A percentile compares a stretch with the other conserved stretches of the same genome.
phyloP scores from a whole-genome alignment of 345 rosid genomes.

The Cardiospermum halicacabum region DNA sequence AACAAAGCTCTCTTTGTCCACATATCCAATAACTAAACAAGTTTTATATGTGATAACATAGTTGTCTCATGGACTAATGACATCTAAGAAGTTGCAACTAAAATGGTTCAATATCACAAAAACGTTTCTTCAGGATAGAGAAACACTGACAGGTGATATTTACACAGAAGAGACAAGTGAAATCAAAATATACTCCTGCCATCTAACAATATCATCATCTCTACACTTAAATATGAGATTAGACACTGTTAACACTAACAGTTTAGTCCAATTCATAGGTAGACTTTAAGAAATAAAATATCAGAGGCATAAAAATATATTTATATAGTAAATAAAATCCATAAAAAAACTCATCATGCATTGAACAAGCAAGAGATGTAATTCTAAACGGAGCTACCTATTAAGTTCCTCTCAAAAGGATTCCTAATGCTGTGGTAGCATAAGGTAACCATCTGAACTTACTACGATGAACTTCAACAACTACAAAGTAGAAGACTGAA shows the following conservation, averaged over 20 bases:
- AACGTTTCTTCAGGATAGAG: background rate
- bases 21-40: background rate
- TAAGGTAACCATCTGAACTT: too few relatives aligned
- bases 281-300: background rate
- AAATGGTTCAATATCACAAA: background rate
- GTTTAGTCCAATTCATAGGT: background rate
- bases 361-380: too few relatives aligned
- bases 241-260: background rate
- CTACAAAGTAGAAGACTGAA: background rate
- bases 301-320: background rate
- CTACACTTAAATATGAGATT: constrained; percentile 2
- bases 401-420: too few relatives aligned
- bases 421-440: too few relatives aligned
- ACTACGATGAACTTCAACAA: background rate
- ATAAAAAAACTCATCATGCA: too few relatives aligned
- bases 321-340: background rate
- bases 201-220: background rate
- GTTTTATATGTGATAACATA: background rate
- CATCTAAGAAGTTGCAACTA: background rate
- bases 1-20: background rate
- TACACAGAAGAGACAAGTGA: background rate
- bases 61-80: background rate
- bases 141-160: background rate
- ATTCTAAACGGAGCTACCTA: too few relatives aligned
- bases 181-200: background rate